phyloP scores from a whole-genome alignment of 2,329 filamentous ascomycete species.

The Niveomyces coronatus region DNA sequence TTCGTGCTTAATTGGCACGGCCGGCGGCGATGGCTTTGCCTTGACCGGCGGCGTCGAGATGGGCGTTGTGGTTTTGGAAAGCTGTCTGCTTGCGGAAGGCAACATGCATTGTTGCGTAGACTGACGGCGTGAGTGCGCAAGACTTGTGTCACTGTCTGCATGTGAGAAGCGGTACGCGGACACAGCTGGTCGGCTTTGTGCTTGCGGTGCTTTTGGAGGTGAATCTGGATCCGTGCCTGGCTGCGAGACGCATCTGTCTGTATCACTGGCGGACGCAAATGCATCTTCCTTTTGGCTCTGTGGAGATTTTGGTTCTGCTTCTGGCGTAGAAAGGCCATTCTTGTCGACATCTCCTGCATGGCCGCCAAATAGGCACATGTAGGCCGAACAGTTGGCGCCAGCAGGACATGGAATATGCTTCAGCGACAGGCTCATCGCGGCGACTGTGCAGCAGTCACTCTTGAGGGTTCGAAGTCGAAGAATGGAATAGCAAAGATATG shows the following conservation, averaged over 20 bases:
- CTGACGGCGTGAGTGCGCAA: background rate
- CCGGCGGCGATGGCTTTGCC: constrained; percentile 12
- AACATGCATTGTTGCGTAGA: background rate
- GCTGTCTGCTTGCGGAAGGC: no score
- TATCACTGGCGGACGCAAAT: background rate
- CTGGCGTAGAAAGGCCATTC: background rate
- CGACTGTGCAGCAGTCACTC: no score
- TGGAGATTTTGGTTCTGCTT: background rate
- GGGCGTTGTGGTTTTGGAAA: constrained; percentile 1
- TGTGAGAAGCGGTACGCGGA: background rate
- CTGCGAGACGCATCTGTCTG: background rate
- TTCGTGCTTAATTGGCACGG: constrained; percentile 34
- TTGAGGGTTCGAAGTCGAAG: no score
- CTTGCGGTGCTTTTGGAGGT: background rate
- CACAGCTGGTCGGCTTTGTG: background rate
- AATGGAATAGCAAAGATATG: no score
- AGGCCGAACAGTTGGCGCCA: constrained; percentile 36
- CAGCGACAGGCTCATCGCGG: constrained; percentile 28
- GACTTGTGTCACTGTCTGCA: background rate
- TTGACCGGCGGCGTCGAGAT: constrained; percentile 8
- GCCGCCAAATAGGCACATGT: constrained; percentile 38
- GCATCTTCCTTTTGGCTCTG: background rate
- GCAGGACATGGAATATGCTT: constrained; percentile 42
- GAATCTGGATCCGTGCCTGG: background rate
- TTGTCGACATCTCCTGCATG: constrained; percentile 27